Conservation (phyloP, 805 yeast species). For the Metschnikowia baotianmanensis region DNA sequence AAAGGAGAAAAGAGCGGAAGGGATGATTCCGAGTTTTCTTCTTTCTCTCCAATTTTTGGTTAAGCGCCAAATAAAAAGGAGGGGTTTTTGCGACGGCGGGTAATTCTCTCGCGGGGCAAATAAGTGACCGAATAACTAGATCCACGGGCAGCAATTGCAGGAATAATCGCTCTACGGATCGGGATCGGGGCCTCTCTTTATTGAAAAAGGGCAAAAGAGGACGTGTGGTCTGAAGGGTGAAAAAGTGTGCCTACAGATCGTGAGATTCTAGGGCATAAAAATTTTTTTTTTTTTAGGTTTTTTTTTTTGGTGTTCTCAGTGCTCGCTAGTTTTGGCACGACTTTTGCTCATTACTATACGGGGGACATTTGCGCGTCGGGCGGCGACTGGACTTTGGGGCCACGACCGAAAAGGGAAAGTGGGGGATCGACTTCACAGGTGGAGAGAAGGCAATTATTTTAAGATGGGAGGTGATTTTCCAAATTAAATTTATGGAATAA, state of each 20-base stretch:
- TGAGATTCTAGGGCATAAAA: constrained; percentile 11
- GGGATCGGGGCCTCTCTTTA: constrained; percentile 1
- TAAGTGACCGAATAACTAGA: constrained; percentile 17
- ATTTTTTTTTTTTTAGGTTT: constrained; percentile 8
- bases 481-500: too few species aligned
- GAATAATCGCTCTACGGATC: background rate
- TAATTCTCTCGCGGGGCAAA: constrained; percentile 8
- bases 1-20: background rate
- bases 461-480: too few species aligned
- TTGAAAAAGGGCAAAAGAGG: constrained; percentile 1
- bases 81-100: constrained; percentile 7
- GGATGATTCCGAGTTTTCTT: background rate
- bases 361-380: too few species aligned
- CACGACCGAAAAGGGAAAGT: too few species aligned
- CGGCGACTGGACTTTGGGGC: too few species aligned
- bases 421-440: too few species aligned
- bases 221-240: constrained; percentile 1
- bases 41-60: background rate
- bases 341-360: too few species aligned
- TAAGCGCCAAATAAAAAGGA: too few species aligned
- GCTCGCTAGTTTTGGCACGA: constrained; percentile 10
- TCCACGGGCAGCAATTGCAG: constrained; percentile 13
- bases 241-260: constrained; percentile 8
- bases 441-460: too few species aligned
- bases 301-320: background rate